Evolutionary conservation across 768 basidiomycete species (phyloP).

Genomic region (Clitopilus hobsonii): DNA sequence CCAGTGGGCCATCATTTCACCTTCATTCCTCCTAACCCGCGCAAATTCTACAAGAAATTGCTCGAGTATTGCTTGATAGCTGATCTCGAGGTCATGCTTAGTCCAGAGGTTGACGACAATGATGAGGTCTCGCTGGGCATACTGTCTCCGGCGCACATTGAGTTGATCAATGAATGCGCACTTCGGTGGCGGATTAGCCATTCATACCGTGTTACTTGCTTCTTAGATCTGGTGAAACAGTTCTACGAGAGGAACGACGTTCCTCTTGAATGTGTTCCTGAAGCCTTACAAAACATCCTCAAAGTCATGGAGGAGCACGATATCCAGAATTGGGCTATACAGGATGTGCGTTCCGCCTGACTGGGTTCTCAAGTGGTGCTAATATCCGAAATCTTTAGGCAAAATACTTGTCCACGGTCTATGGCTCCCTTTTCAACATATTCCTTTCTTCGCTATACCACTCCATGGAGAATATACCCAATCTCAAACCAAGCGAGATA

Average conservation of each 20-base stretch:
- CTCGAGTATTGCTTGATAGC: slow-evolving; percentile 77
- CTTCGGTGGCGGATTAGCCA: slow-evolving; percentile 86
- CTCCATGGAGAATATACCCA: slow-evolving; percentile 70
- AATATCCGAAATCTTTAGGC: slow-evolving; percentile 31
- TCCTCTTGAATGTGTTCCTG: slow-evolving; percentile 91
- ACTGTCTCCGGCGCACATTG: slow-evolving; percentile 71
- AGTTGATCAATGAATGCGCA: slow-evolving; percentile 84
- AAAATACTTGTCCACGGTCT: slow-evolving; percentile 64
- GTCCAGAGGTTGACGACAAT: slow-evolving; percentile 87
- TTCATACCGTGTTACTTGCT: slow-evolving; percentile 71
- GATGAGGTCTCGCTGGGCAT: slow-evolving; percentile 96
- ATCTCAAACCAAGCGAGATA: slow-evolving; percentile 67
- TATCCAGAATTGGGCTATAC: slow-evolving; percentile 70
- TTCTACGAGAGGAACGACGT: slow-evolving; percentile 89
- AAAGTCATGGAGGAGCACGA: slow-evolving; percentile 70
- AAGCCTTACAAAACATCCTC: slow-evolving; percentile 72
- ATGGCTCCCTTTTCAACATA: slow-evolving; percentile 76
- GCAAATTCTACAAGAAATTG: slow-evolving; percentile 79
- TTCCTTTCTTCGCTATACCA: slow-evolving; percentile 86
- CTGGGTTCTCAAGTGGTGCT: slow-evolving; percentile 6
- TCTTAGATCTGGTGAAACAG: slow-evolving; percentile 80
- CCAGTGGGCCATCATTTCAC: slow-evolving; percentile 77
- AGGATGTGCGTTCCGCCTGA: slow-evolving; percentile 61
- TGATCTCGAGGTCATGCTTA: slow-evolving; percentile 87
- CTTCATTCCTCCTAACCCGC: slow-evolving; percentile 86